A percentile compares a stretch with the other conserved stretches of the same genome.
phyloP scores from a whole-genome alignment of 1,139 yeast species.

The Nakaseomyces bracarensis region DNA sequence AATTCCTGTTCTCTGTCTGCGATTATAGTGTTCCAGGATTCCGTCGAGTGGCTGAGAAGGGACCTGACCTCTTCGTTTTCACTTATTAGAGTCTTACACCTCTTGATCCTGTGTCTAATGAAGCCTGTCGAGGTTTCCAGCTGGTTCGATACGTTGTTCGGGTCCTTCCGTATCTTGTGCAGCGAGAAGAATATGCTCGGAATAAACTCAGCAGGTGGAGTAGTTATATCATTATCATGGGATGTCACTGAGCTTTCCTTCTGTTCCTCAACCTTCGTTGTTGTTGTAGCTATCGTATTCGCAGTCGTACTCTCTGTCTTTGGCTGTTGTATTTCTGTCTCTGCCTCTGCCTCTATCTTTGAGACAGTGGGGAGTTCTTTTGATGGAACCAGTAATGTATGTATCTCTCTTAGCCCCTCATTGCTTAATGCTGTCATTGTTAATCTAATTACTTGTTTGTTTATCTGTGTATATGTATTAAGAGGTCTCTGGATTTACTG shows the following conservation, averaged over 20 bases:
- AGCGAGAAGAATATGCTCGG: constrained; percentile 31
- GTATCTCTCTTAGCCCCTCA: constrained; percentile 13
- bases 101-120: constrained; percentile 29
- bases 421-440: constrained; percentile 9
- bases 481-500: no score
- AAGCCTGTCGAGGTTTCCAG: constrained; percentile 29
- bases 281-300: neutral
- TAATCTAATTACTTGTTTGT: no score
- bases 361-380: neutral
- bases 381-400: constrained; percentile 11
- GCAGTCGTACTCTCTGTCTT: no score
- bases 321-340: neutral
- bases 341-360: neutral
- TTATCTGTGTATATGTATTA: no score
- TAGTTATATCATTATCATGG: constrained; percentile 5
- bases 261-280: neutral
- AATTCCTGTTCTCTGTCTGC: constrained; percentile 22
- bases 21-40: constrained; percentile 26
- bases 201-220: constrained; percentile 24
- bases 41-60: constrained; percentile 22
- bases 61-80: constrained; percentile 21
- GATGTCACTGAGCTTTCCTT: neutral
- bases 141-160: constrained; percentile 27
- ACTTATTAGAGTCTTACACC: constrained; percentile 23
- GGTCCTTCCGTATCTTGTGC: constrained; percentile 28